Conservation (phyloP, 805 yeast genomes). For the Wickerhamiella vanderwaltii region DNA sequence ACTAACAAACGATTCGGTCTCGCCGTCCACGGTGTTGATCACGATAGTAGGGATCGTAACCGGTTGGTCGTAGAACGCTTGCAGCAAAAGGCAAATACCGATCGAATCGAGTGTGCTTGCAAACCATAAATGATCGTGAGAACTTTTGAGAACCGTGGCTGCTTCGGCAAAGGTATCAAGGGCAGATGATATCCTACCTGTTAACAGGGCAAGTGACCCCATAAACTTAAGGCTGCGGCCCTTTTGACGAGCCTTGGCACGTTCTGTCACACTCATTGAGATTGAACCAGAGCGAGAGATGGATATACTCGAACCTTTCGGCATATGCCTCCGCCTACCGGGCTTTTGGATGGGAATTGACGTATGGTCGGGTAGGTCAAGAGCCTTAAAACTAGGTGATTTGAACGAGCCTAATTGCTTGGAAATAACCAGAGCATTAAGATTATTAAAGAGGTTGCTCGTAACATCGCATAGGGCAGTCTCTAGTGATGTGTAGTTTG, state of each 20-base stretch:
- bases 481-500: conserved; percentile 34
- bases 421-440: conserved; percentile 56
- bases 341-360: conserved; percentile 12
- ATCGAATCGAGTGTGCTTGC: conserved; percentile 80
- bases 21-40: conserved; percentile 16
- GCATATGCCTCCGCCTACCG: conserved; percentile 5
- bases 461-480: conserved; percentile 66
- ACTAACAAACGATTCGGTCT: conserved; percentile 3
- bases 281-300: conserved; percentile 25
- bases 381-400: conserved; percentile 45
- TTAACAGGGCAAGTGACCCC: conserved; percentile 64
- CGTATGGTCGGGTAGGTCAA: conserved; percentile 17
- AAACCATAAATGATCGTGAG: conserved; percentile 75
- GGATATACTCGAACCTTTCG: conserved; percentile 11
- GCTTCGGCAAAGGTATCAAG: conserved; percentile 66
- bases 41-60: conserved; percentile 29
- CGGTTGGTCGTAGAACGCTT: conserved; percentile 44
- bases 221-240: conserved; percentile 67
- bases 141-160: conserved; percentile 40
- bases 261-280: conserved; percentile 27
- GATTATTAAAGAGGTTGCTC: conserved; percentile 44
- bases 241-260: conserved; percentile 37
- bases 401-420: conserved; percentile 69
- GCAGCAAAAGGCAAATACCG: conserved; percentile 49
- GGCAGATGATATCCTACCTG: conserved; percentile 70